Base-by-base conservation (phyloP, 768 basidiomycete genomes). In the Asterophora lycoperdoides region DNA sequence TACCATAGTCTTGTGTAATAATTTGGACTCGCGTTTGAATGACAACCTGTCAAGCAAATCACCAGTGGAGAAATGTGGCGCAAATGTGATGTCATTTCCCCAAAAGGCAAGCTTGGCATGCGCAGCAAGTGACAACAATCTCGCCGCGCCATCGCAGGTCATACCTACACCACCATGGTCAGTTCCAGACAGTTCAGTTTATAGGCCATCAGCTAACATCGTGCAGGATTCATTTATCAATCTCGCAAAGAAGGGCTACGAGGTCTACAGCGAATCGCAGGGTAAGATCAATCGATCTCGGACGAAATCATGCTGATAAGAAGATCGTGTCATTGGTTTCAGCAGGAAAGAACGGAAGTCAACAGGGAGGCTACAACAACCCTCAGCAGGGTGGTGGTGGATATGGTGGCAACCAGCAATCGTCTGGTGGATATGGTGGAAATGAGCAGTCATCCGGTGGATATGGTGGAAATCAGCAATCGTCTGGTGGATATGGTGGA, bases 201-300 rank as follows among this genome's bases (percentile, higher is more conserved):
- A n/a, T 5, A 41, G 44, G 39, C 34, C 36, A 41, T 8, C 17
- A 11, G 28, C 43, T 44, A 2, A 45, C 40, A 2, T 13, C 23
- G 11, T n/a, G 39, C 48, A 86, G 88, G 86, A 88, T 52, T 74
- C 63, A 50, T 76, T 90, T 58, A 74, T 87, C 32, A 80, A 79
- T 49, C 64, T 90, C 56, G 89, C 86, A 8, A 84, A 89, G 66
- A 64, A 89, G 65, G 80, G 81, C 53, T 64, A 76, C 56, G 64
- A 78, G 33, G 71, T 79, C 61, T 81, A 81, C 68, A 66, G 71
- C 56, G 59, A 71, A 23, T 77, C 74, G 14, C 76, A 80, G 13
- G 65, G 75, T 76, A 54, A 62, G 67, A 51, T 52, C 46, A 19
- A 38, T 46, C 45, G 28, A 49, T 48, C 34, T 51, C 15, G 17